phyloP scores from a whole-genome alignment of 2,329 filamentous ascomycete genomes.

The Alternaria ethzedia region DNA sequence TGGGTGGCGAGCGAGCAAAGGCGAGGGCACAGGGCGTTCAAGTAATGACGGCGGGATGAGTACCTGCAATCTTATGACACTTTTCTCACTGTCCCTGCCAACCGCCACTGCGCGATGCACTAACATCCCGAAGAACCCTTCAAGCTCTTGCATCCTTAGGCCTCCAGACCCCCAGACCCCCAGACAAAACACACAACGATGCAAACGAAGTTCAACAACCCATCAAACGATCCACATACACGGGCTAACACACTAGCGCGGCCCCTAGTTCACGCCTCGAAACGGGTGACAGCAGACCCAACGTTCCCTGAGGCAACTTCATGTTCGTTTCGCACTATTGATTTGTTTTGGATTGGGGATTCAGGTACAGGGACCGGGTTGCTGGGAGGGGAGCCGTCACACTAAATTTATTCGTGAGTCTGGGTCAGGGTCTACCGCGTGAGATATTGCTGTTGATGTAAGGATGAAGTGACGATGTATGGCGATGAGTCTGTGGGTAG shows the following conservation, averaged over 20 bases:
- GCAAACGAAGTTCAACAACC: background rate
- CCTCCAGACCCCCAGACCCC: background rate
- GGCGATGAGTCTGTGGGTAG: background rate
- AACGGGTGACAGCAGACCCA: slow-evolving; percentile 1
- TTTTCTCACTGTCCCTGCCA: background rate
- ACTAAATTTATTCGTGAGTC: background rate
- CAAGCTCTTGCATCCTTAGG: background rate
- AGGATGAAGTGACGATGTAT: background rate
- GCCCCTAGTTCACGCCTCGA: background rate
- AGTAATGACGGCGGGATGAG: background rate
- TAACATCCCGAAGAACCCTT: background rate
- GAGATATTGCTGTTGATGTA: background rate
- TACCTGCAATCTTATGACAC: background rate
- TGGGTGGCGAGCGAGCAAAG: background rate
- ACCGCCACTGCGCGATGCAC: background rate
- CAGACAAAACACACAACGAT: background rate
- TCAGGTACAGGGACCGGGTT: background rate
- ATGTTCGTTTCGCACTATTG: slow-evolving; percentile 5
- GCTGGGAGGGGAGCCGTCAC: background rate
- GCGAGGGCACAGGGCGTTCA: background rate
- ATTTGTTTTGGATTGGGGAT: slow-evolving; percentile 1
- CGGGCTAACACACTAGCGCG: background rate
- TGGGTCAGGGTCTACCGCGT: background rate
- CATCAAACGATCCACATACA: background rate
- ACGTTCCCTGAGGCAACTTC: background rate